These are phyloP conservation scores for Boletales sp. DNA, from an alignment of 768 basidiomycete species.

Conservation along the genomic window DNA sequence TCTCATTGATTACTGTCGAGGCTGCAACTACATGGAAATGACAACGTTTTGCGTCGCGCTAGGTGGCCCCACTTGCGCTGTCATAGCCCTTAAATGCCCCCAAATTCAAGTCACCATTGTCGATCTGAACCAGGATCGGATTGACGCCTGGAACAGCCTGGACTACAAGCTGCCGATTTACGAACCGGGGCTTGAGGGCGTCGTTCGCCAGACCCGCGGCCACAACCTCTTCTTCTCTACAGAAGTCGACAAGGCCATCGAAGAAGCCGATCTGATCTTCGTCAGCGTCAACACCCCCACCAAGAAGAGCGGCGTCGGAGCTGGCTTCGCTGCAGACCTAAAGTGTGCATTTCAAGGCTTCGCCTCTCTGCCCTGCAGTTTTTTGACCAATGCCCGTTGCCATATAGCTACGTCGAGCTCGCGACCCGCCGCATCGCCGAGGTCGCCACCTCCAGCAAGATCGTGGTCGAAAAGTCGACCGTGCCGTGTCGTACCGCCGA, in stretches of 20 bases:
- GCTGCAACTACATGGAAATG: slow-evolving; percentile 3
- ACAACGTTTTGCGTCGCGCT: slow-evolving; percentile 6
- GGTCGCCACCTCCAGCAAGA: slow-evolving; percentile 88
- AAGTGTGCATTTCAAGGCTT: slow-evolving; percentile 57
- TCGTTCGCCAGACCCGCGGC: slow-evolving; percentile 83
- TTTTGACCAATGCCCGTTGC: neutral
- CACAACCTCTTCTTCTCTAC: slow-evolving; percentile 98
- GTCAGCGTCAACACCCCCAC: slow-evolving; percentile 99
- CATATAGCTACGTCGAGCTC: slow-evolving; percentile 85
- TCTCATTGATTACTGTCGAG: neutral
- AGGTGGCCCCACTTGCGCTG: slow-evolving; percentile 95
- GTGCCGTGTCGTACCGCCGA: slow-evolving; percentile 98
- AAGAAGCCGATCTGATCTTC: slow-evolving; percentile 96
- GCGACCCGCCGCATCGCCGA: slow-evolving; percentile 95
- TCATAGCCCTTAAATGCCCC: slow-evolving; percentile 91
- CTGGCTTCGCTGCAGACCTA: slow-evolving; percentile 97
- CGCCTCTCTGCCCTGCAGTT: slow-evolving; percentile 5
- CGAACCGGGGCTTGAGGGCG: slow-evolving; percentile 92
- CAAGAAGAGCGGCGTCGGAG: slow-evolving; percentile 96
- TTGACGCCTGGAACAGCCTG: slow-evolving; percentile 94
- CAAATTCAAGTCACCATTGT: slow-evolving; percentile 95
- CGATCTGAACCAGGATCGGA: slow-evolving; percentile 90
- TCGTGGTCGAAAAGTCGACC: slow-evolving; percentile 99
- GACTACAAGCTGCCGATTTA: slow-evolving; percentile 91
- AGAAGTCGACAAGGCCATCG: slow-evolving; percentile 89